phyloP scores from a whole-genome alignment of 106 monocot genomes.

The Acanthochlamys bracteata region DNA sequence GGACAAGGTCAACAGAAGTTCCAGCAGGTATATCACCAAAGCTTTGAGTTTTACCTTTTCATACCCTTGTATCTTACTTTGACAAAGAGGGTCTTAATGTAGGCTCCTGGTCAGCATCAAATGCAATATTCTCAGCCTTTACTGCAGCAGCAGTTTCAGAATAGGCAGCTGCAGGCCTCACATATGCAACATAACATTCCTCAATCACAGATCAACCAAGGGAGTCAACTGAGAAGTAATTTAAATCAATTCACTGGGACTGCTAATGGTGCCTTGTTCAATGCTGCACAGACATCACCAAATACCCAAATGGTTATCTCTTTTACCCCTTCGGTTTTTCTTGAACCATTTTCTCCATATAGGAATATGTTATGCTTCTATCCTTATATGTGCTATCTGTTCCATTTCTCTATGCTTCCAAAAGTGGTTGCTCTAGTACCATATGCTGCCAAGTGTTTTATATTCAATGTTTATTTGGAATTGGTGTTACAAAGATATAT shows the following conservation, averaged over 20 bases:
- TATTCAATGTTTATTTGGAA: not conserved
- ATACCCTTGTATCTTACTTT: not conserved
- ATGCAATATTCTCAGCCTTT: slow-evolving; percentile 81
- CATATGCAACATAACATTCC: slow-evolving; percentile 66
- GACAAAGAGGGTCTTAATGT: slow-evolving; percentile 1
- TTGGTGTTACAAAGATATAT: not conserved
- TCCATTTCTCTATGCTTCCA: not conserved
- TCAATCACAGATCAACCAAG: slow-evolving; percentile 69
- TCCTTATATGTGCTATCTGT: not conserved
- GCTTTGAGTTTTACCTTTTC: not conserved
- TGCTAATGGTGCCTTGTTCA: slow-evolving; percentile 62
- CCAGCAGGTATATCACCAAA: slow-evolving; percentile 33
- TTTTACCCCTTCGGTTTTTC: not conserved
- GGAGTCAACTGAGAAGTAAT: slow-evolving; percentile 67
- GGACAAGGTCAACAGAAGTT: slow-evolving; percentile 77
- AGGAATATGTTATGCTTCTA: not conserved
- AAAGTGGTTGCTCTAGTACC: not conserved
- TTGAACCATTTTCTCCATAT: not conserved
- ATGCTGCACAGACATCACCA: slow-evolving; percentile 75
- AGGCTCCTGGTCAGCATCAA: slow-evolving; percentile 66
- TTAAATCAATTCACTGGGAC: slow-evolving; percentile 70
- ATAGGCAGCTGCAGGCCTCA: slow-evolving; percentile 66
- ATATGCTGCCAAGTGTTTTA: no score
- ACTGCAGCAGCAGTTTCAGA: slow-evolving; percentile 70
- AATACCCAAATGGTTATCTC: slow-evolving; percentile 77